phyloP scores from a whole-genome alignment of 352 stramenopile genomes.

The Aphanomyces euteiches region DNA sequence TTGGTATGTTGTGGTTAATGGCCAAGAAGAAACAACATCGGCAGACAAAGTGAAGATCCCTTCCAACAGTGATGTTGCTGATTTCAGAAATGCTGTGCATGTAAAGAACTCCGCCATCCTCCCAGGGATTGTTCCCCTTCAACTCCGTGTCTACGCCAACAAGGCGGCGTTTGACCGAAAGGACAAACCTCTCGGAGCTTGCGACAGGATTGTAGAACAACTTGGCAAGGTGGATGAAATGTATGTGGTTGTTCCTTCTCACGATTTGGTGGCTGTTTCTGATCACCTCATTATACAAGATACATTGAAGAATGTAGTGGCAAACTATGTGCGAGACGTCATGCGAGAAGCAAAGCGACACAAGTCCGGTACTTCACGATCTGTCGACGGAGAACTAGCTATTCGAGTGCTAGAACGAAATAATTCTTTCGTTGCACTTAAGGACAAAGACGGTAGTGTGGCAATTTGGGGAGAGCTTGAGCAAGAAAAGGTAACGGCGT shows the following conservation, averaged over 20 bases:
- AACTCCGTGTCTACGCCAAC: not conserved
- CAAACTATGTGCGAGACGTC: not conserved
- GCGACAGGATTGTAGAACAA: not conserved
- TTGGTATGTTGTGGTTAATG: not conserved
- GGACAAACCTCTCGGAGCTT: not conserved
- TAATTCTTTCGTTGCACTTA: not conserved
- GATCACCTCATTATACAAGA: not conserved
- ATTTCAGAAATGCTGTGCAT: not conserved
- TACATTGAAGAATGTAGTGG: not conserved
- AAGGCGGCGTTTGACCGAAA: not conserved
- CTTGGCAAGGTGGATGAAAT: not conserved
- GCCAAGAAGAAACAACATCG: not conserved
- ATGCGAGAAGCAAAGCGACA: not conserved
- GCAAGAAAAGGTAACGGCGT: not conserved
- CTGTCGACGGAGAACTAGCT: not conserved
- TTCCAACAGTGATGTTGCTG: not conserved
- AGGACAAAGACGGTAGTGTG: not conserved
- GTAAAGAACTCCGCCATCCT: not conserved
- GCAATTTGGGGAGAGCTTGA: not conserved
- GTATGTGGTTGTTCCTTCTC: constrained; percentile 5
- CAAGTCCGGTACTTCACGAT: not conserved
- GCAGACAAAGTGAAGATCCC: not conserved
- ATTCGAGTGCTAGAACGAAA: not conserved
- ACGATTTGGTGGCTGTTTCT: not conserved
- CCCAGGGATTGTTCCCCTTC: not conserved